Evolutionary conservation across 208 protist species (phyloP).

Genomic region (Jaenimonas drosophilae): DNA sequence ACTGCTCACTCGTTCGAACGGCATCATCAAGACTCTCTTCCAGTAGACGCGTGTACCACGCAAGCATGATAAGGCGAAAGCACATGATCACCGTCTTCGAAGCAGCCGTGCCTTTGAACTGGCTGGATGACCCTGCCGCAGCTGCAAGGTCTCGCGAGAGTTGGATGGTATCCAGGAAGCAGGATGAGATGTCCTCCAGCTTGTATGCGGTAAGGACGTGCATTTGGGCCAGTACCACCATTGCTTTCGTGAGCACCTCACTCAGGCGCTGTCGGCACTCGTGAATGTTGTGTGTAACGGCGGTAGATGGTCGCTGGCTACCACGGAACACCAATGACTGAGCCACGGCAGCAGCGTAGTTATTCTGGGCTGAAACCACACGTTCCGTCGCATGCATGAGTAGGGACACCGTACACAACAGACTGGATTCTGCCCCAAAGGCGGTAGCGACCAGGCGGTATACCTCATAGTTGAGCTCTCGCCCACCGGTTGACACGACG

Average conservation of each 20-base stretch:
- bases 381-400: too few relatives aligned
- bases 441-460: too few relatives aligned
- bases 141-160: neutral
- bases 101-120: conserved; percentile 16
- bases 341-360: conserved; percentile 38
- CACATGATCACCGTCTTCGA: conserved; percentile 49
- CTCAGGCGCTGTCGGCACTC: conserved; percentile 6
- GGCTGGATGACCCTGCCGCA: neutral
- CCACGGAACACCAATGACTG: conserved; percentile 6
- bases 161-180: conserved; percentile 2
- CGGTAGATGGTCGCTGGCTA: conserved; percentile 2
- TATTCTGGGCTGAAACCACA: conserved; percentile 47
- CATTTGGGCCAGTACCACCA: conserved; percentile 11
- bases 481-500: too few relatives aligned
- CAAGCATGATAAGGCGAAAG: conserved; percentile 52
- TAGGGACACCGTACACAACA: too few relatives aligned
- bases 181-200: conserved; percentile 6
- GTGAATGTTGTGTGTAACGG: too few relatives aligned
- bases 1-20: conserved; percentile 1
- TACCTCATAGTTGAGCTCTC: too few relatives aligned
- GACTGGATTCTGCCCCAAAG: too few relatives aligned
- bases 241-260: conserved; percentile 8
- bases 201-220: conserved; percentile 13
- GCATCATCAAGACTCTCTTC: conserved; percentile 8
- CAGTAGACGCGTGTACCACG: conserved; percentile 8